Evolutionary conservation across 805 yeast species (phyloP).

Genomic region (Myxozyma nipponensis): DNA sequence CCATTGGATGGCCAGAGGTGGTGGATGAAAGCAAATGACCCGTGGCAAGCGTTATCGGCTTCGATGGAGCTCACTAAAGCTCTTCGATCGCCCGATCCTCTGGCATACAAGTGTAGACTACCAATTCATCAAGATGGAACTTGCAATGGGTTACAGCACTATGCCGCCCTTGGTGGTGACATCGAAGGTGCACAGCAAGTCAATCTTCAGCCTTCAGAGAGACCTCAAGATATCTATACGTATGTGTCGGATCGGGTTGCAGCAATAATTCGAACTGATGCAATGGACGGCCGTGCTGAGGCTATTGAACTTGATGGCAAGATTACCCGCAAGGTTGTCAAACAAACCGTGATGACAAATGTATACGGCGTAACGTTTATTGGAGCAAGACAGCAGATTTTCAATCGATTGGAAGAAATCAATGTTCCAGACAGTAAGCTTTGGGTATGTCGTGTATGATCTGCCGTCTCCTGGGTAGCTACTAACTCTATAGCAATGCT

Average conservation of each 20-base stretch:
- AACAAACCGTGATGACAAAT: slow-evolving; percentile 97
- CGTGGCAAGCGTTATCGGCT: slow-evolving; percentile 59
- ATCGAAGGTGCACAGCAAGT: slow-evolving; percentile 62
- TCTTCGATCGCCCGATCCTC: slow-evolving; percentile 47
- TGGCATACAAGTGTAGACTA: slow-evolving; percentile 46
- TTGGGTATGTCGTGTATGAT: slow-evolving; percentile 43
- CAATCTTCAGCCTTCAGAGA: slow-evolving; percentile 51
- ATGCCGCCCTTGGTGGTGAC: slow-evolving; percentile 70
- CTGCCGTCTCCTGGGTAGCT: no score
- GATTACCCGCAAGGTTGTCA: slow-evolving; percentile 81
- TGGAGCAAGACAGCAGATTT: slow-evolving; percentile 89
- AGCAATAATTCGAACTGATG: slow-evolving; percentile 48
- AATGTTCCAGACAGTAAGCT: slow-evolving; percentile 48
- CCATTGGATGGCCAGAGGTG: slow-evolving; percentile 48
- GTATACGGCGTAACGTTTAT: slow-evolving; percentile 94
- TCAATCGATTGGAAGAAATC: slow-evolving; percentile 64
- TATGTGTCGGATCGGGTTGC: slow-evolving; percentile 52
- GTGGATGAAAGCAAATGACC: slow-evolving; percentile 59
- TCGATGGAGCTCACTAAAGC: slow-evolving; percentile 55
- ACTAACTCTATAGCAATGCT: slow-evolving; percentile 4
- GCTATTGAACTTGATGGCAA: slow-evolving; percentile 52
- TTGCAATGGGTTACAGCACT: slow-evolving; percentile 65
- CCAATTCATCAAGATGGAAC: slow-evolving; percentile 68
- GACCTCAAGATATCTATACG: slow-evolving; percentile 60
- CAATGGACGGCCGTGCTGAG: slow-evolving; percentile 28